These are phyloP conservation scores for Metschnikowia hibisci DNA, from an alignment of 805 yeast genomes.

Conservation along the genomic window DNA sequence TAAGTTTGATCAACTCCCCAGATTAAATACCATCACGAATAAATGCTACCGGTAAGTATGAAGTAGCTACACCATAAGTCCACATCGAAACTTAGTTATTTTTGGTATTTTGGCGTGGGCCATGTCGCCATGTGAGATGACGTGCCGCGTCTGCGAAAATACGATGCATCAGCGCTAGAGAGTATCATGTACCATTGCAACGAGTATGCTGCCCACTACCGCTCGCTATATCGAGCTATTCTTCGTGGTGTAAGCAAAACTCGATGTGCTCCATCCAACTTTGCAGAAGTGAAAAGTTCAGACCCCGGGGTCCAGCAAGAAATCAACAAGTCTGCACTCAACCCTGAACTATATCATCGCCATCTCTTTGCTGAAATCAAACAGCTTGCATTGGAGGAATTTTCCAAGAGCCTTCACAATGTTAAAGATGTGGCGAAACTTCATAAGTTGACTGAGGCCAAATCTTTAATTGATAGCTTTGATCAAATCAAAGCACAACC, in stretches of 20 bases:
- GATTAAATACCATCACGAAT: background rate
- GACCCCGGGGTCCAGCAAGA: conserved; percentile 7
- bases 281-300: background rate
- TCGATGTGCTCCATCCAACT: background rate
- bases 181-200: background rate
- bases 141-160: background rate
- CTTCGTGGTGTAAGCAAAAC: conserved; percentile 10
- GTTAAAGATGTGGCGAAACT: conserved; percentile 5
- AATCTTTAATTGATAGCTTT: conserved; percentile 11
- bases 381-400: conserved; percentile 17
- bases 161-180: background rate
- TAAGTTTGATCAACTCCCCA: background rate
- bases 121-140: background rate
- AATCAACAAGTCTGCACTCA: conserved; percentile 8
- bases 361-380: conserved; percentile 19
- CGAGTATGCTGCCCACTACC: conserved; percentile 4
- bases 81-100: no score
- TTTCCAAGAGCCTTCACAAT: conserved; percentile 7
- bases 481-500: conserved; percentile 6
- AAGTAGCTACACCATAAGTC: no score
- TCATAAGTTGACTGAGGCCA: conserved; percentile 12
- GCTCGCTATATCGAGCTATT: conserved; percentile 15
- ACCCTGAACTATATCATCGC: conserved; percentile 15
- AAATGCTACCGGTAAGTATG: no score
- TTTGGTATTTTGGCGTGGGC: no score